Conservation (phyloP, 352 stramenopile genomes). For the Phytopythium sindhum region DNA sequence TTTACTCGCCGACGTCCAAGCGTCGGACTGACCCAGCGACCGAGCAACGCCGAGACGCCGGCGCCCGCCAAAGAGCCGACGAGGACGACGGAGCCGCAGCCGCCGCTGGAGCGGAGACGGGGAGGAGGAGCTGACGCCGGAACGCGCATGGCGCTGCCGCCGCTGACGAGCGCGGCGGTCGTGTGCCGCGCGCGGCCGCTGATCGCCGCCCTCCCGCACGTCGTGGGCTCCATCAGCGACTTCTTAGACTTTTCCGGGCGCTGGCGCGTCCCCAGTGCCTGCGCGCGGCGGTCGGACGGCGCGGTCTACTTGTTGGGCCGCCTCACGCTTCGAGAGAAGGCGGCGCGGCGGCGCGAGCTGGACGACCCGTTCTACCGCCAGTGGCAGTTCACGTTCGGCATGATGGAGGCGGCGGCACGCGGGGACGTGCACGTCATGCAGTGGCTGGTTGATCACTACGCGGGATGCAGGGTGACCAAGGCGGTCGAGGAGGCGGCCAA, state of each 20-base stretch:
- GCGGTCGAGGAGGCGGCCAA: slow-evolving; percentile 29
- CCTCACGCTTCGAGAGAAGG: slow-evolving; percentile 16
- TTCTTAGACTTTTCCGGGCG: slow-evolving; percentile 26
- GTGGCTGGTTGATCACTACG: slow-evolving; percentile 19
- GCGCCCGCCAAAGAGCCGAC: background rate
- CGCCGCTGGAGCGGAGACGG: background rate
- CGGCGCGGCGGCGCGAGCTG: slow-evolving; percentile 8
- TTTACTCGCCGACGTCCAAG: background rate
- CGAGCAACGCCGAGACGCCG: background rate
- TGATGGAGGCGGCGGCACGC: slow-evolving; percentile 10
- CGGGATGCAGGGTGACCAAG: slow-evolving; percentile 21
- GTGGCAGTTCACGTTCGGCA: slow-evolving; percentile 20
- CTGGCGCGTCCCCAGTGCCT: slow-evolving; percentile 27
- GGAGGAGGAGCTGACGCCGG: background rate
- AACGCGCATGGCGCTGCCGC: slow-evolving; percentile 11
- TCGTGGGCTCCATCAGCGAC: slow-evolving; percentile 26
- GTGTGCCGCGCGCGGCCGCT: slow-evolving; percentile 20
- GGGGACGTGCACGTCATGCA: slow-evolving; percentile 20
- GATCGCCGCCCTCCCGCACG: slow-evolving; percentile 21
- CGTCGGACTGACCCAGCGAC: background rate
- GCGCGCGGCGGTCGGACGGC: slow-evolving; percentile 19
- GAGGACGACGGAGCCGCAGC: background rate
- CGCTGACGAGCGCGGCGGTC: slow-evolving; percentile 19
- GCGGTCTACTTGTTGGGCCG: slow-evolving; percentile 20
- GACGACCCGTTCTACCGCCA: slow-evolving; percentile 24